phyloP scores from a whole-genome alignment of 495 filamentous ascomycete species.

The Apodospora peruviana region DNA sequence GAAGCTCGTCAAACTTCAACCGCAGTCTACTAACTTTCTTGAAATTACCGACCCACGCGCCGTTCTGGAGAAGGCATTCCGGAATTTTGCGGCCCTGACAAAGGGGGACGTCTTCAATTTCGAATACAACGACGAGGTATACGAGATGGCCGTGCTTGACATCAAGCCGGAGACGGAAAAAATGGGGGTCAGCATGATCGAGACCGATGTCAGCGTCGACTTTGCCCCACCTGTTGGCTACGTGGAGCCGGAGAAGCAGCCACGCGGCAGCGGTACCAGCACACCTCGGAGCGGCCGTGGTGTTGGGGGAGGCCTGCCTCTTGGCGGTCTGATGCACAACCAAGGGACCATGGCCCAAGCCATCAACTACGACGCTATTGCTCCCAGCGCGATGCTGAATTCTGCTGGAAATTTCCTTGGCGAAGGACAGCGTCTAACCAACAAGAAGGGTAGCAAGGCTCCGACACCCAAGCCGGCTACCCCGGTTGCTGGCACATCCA shows the following conservation, averaged over 20 bases:
- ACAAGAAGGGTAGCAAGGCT: constrained; percentile 73
- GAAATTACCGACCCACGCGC: constrained; percentile 96
- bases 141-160: constrained; percentile 87
- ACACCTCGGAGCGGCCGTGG: constrained; percentile 47
- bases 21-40: constrained; percentile 84
- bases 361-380: constrained; percentile 95
- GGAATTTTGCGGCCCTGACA: constrained; percentile 88
- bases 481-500: constrained; percentile 64
- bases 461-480: constrained; percentile 78
- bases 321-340: constrained; percentile 67
- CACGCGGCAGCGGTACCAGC: constrained; percentile 52
- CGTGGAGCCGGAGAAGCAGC: constrained; percentile 67
- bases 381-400: constrained; percentile 57
- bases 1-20: constrained; percentile 89
- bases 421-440: constrained; percentile 70
- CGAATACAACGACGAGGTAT: constrained; percentile 87
- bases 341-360: constrained; percentile 93
- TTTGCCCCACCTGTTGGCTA: constrained; percentile 93
- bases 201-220: constrained; percentile 92
- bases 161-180: constrained; percentile 75
- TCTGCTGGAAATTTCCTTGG: constrained; percentile 70
- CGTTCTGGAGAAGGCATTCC: constrained; percentile 93
- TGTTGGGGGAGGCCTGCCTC: constrained; percentile 43
- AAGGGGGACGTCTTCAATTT: constrained; percentile 93
- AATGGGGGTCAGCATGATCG: constrained; percentile 83